These are phyloP conservation scores for Amoeboaphelidium protococcarum DNA, from an alignment of 371 early-diverging fungal genomes.

Conservation along the genomic window DNA sequence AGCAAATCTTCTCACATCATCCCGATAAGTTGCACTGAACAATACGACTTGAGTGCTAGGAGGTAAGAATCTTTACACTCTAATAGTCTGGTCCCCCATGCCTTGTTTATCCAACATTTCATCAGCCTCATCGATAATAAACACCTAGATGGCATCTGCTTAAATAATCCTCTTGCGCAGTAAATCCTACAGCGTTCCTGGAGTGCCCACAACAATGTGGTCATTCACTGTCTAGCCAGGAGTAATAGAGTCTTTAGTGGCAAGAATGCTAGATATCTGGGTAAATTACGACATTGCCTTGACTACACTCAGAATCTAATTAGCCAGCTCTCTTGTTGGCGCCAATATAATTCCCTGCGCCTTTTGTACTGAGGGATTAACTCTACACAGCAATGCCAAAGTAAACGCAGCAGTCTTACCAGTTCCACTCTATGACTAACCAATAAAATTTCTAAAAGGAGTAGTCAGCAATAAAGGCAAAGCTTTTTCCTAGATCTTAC, in stretches of 20 bases:
- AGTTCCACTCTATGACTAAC: constrained; percentile 10
- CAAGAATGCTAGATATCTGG: constrained; percentile 33
- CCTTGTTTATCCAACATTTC: constrained; percentile 9
- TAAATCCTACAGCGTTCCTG: constrained; percentile 62
- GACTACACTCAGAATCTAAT: constrained; percentile 80
- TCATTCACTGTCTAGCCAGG: constrained; percentile 26
- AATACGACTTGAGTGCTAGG: constrained; percentile 46
- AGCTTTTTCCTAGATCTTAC: constrained; percentile 85
- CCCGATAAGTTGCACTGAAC: constrained; percentile 91
- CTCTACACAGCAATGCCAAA: constrained; percentile 5
- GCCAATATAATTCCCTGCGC: constrained; percentile 77
- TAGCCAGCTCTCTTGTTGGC: constrained; percentile 91
- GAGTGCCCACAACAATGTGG: constrained; percentile 82
- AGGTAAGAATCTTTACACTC: constrained; percentile 10
- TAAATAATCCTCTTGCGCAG: constrained; percentile 3
- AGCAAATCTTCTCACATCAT: constrained; percentile 47
- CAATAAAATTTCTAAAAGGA: constrained; percentile 24
- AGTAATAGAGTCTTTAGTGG: constrained; percentile 35
- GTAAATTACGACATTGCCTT: constrained; percentile 66
- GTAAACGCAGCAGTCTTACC: constrained; percentile 86
- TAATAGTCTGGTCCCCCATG: constrained; percentile 10
- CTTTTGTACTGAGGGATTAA: constrained; percentile 2
- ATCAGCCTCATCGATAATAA: constrained; percentile 14
- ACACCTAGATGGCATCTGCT: constrained; percentile 5
- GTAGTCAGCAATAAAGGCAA: constrained; percentile 52